Conservation (phyloP, 2,329 filamentous ascomycete species). For the Cordyceps fumosorosea region DNA sequence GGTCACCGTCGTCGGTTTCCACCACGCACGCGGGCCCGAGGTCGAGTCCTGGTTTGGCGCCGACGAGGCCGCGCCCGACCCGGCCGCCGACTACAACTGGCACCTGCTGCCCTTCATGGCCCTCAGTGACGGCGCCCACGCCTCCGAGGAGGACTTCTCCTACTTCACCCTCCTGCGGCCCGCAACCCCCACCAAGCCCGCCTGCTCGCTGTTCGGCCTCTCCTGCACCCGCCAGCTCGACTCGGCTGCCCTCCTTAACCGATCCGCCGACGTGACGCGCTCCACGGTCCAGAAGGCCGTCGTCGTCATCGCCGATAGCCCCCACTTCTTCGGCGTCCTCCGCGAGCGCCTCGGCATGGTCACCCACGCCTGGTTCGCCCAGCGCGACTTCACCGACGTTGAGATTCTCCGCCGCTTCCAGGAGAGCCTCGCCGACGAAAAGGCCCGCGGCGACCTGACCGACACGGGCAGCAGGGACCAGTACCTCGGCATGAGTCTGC, state of each 20-base stretch:
- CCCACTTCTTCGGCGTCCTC: constrained; percentile 83
- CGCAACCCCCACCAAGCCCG: constrained; percentile 44
- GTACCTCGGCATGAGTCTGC: constrained; percentile 79
- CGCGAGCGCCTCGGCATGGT: constrained; percentile 85
- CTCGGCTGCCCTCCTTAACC: constrained; percentile 65
- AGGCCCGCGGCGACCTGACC: constrained; percentile 47
- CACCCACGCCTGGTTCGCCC: constrained; percentile 92
- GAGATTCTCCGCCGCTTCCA: constrained; percentile 89
- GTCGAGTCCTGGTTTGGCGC: constrained; percentile 86
- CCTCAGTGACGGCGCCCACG: constrained; percentile 88
- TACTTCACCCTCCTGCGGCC: constrained; percentile 87
- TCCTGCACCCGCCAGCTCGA: constrained; percentile 91
- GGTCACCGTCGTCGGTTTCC: constrained; percentile 76
- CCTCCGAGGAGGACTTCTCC: constrained; percentile 90
- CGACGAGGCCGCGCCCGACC: constrained; percentile 50
- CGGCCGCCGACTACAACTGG: constrained; percentile 83
- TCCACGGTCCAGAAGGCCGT: constrained; percentile 98
- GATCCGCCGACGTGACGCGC: constrained; percentile 85
- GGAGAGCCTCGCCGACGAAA: constrained; percentile 71
- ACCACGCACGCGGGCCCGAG: constrained; percentile 83
- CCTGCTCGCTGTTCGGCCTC: constrained; percentile 89
- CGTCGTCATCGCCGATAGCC: constrained; percentile 87
- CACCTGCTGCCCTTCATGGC: constrained; percentile 92
- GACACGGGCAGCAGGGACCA: constrained; percentile 74
- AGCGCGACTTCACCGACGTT: constrained; percentile 83